Evolutionary conservation across 192 early-diverging fungal genomes (phyloP), one percentile per base, ranked within the genome.

Genomic region (Spinellus fusiger): DNA sequence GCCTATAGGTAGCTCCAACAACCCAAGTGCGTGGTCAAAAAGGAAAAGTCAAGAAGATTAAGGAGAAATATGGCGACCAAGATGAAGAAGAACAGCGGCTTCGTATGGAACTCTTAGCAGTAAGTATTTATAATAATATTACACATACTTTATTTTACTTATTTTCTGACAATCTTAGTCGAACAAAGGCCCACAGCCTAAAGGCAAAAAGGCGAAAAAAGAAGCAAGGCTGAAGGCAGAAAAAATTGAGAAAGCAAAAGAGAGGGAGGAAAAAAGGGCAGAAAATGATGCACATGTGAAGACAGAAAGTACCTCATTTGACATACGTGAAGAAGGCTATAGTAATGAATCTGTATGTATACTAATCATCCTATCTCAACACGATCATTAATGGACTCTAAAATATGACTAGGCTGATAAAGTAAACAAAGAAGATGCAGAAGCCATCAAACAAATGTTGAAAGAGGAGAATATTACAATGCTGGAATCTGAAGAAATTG

Each of bases 31-130:
- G 96, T 40, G 96, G 96, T 23, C 92, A 95, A 64, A 87, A 85
- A 55, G 84, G 86, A 34, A 97, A 97, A 74, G 62, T 84, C 29
- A 91, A 90, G 79, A 97, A 96, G 75, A 81, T 91, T 23, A 95
- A 95, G 71, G 86, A 85, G 31, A 96, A 95, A 72, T 98, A 98
- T 71, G 89, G 79, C 4, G 95, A 98, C 69, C 90, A 93, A 72
- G 93, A 95, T 57, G 95, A 98, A 32, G 93, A 95, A 49, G 96
- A 98, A 55, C 80, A 86, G 26, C 77, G 87, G 60, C 65, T 93
- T 31, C 84, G 89, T 54, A 84, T 94, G 83, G 80, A 90, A 22
- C 61, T 98, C 15, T 70, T 96, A 29, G 90, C 85, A 7, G 82
- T 85, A 68, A 77, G 78, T 63, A 34, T 28, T n/a, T 10, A 25